Evolutionary conservation across 805 yeast genomes (phyloP).

Genomic region (Komagataella kurtzmanii): DNA sequence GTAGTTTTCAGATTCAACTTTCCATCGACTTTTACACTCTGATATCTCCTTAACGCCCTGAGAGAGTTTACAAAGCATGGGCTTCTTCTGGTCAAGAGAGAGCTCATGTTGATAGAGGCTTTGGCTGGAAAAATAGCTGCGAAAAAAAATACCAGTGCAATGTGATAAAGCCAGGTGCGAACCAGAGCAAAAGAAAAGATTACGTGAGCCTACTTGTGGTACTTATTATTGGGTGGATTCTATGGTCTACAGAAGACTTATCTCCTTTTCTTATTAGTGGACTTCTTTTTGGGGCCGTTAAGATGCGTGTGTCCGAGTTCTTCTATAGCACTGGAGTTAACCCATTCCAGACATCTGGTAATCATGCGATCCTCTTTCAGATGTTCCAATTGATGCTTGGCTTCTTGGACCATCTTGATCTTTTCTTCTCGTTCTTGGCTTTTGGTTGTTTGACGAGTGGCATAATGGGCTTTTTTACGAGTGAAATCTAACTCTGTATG

Average conservation of each 20-base stretch:
- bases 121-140: background rate
- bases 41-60: background rate
- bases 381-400: slow-evolving; percentile 16
- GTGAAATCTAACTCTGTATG: background rate
- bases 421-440: slow-evolving; percentile 19
- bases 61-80: background rate
- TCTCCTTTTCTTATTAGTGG: slow-evolving; percentile 1
- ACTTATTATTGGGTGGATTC: background rate
- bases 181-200: background rate
- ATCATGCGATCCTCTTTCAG: slow-evolving; percentile 25
- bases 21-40: background rate
- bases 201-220: background rate
- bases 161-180: background rate
- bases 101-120: background rate
- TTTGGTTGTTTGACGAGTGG: slow-evolving; percentile 12
- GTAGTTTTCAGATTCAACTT: slow-evolving; percentile 3
- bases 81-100: background rate
- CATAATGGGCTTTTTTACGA: background rate
- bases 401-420: slow-evolving; percentile 10
- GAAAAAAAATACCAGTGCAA: background rate
- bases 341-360: slow-evolving; percentile 44
- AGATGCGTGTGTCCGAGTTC: slow-evolving; percentile 36
- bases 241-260: background rate
- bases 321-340: slow-evolving; percentile 43
- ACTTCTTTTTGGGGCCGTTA: slow-evolving; percentile 25